Base-by-base conservation (phyloP, 148 eudicot genomes). In the Chenopodium album region DNA sequence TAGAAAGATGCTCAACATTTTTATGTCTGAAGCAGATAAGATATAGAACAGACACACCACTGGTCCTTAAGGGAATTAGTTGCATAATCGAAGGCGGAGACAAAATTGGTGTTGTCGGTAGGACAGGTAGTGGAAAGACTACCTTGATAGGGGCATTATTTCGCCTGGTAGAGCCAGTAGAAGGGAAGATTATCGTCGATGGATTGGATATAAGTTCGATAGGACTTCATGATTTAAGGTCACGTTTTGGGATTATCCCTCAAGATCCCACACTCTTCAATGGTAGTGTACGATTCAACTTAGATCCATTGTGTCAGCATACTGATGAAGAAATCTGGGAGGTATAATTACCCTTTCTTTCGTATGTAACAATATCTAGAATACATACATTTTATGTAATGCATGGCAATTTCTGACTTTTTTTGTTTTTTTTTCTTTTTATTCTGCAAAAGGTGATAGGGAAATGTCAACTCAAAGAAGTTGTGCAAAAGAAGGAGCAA, bases 211-310 rank as follows among this genome's bases (percentile, higher is more conserved):
- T 94, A 79, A 87, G 86, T 31, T 87, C 78, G 28, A 89, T 94
- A 41, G 98, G 98, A 74, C 94, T 94, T 56, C 95, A 94, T 76
- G 98, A 94, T 88, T 86, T 92, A 68, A 86, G 98, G 83, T 90
- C 93, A 22, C 92, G 82, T 2, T 86, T 94, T 47, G 97, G 98
- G 69, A 89, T 92, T 52, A 94, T 94, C 66, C 98, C 97, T 71
- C 98, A 94, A 82, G 98, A 94, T 80, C 97, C 98, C 20, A 94
- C 93, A 66, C 94, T 94, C 68, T 94, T 92, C 79, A 94, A 86
- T 76, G 98, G 98, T 62, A 89, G 90, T 11, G 94, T 94, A 67
- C 86, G 98, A 80, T 91, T 86, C 89, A 94, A 94, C 85, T 77
- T 94, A 88, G 97, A 92, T 82, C 98, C 97, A 9, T 73, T 94